These are phyloP conservation scores for Fragilaria crotonensis DNA, from an alignment of 108 stramenopile genomes.

Conservation along the genomic window DNA sequence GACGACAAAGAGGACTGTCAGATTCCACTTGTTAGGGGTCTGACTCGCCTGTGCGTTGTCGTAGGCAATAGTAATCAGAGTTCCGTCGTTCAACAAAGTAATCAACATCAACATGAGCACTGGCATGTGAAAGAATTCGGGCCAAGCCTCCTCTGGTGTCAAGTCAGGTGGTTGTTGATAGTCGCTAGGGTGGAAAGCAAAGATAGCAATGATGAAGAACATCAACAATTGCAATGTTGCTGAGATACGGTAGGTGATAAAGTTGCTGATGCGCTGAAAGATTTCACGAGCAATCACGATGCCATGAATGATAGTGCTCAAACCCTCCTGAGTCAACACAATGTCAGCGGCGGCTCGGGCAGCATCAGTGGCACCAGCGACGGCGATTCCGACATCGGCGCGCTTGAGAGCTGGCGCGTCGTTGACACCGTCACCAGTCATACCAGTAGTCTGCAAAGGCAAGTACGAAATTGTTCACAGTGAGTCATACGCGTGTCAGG, in stretches of 20 bases:
- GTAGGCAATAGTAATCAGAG: conserved; percentile 65
- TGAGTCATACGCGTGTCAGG: neutral
- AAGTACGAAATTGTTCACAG: neutral
- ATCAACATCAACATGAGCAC: conserved; percentile 69
- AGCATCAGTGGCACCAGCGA: conserved; percentile 64
- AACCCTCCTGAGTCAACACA: conserved; percentile 59
- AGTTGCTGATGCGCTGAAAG: conserved; percentile 44
- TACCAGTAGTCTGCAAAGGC: conserved; percentile 27
- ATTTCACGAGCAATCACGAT: conserved; percentile 44
- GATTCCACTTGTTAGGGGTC: conserved; percentile 46
- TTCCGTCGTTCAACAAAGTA: conserved; percentile 70
- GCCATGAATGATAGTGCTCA: conserved; percentile 55
- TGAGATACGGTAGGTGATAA: conserved; percentile 53
- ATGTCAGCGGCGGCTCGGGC: conserved; percentile 66
- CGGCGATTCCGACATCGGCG: conserved; percentile 70
- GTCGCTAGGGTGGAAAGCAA: conserved; percentile 41
- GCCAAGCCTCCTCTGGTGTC: conserved; percentile 19
- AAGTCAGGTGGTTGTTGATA: conserved; percentile 19
- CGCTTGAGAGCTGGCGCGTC: conserved; percentile 70
- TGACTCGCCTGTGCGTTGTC: conserved; percentile 43
- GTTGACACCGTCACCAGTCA: conserved; percentile 72
- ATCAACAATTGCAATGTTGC: conserved; percentile 66
- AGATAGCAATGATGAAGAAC: conserved; percentile 75
- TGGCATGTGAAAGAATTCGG: conserved; percentile 54
- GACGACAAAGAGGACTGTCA: conserved; percentile 29